Percentiles rank a stretch among this genome's conserved stretches.
Evolutionary conservation across 2,329 filamentous ascomycete genomes (phyloP).

Genomic region (Alternaria solani): DNA sequence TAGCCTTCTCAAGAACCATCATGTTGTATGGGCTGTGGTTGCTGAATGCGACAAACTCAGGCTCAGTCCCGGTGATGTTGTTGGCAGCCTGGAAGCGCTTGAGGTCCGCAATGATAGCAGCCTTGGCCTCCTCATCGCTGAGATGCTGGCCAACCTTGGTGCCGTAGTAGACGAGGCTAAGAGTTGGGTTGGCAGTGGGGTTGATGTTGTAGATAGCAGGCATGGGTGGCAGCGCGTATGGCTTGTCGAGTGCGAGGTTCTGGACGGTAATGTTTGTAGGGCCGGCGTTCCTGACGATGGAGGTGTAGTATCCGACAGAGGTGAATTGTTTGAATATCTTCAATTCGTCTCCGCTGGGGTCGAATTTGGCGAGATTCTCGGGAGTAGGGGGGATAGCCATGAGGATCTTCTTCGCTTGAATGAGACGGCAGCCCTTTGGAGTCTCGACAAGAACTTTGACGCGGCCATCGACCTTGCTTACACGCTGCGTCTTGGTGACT

Average conservation of each 20-base stretch:
- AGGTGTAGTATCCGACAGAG: constrained; percentile 52
- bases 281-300: constrained; percentile 50
- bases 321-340: constrained; percentile 51
- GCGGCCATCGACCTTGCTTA: constrained; percentile 6
- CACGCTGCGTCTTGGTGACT: constrained; percentile 39
- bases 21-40: constrained; percentile 39
- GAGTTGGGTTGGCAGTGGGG: constrained; percentile 22
- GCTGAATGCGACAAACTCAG: constrained; percentile 34
- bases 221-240: constrained; percentile 42
- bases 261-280: constrained; percentile 34
- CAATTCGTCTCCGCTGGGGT: constrained; percentile 47
- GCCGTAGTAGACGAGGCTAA: constrained; percentile 28
- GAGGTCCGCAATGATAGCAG: constrained; percentile 24
- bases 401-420: constrained; percentile 54
- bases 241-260: constrained; percentile 37
- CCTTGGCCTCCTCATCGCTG: constrained; percentile 23
- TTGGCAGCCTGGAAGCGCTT: constrained; percentile 21
- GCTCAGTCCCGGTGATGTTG: constrained; percentile 5
- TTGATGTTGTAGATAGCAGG: constrained; percentile 42
- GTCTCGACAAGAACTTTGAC: constrained; percentile 25
- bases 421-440: constrained; percentile 25
- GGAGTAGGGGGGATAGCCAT: constrained; percentile 54
- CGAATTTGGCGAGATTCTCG: constrained; percentile 47
- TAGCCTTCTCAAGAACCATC: constrained; percentile 18
- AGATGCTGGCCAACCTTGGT: constrained; percentile 20